Evolutionary conservation across 352 stramenopile genomes (phyloP).

Genomic region (Globisporangium spinosum): DNA sequence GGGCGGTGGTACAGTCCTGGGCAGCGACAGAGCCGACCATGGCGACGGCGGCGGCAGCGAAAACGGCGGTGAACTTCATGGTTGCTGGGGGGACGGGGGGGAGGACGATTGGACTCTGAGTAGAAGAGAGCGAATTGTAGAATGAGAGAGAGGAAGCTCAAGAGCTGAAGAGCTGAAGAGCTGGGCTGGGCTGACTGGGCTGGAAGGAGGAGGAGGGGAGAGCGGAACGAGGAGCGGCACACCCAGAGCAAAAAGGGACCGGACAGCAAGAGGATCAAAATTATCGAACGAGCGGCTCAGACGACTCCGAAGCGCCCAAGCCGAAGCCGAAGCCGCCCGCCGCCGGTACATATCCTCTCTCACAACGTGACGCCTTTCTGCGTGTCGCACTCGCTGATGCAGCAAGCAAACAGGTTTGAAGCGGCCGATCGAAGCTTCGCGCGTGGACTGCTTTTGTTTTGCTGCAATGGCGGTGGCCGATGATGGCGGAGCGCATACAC

Average conservation of each 20-base stretch:
- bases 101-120: conserved; percentile 16
- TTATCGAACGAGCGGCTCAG: conserved; percentile 12
- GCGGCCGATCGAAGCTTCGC: neutral
- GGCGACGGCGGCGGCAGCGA: conserved; percentile 25
- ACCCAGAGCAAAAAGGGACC: neutral
- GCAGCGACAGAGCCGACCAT: conserved; percentile 17
- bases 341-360: neutral
- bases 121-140: conserved; percentile 15
- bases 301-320: neutral
- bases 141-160: conserved; percentile 7
- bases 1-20: conserved; percentile 18
- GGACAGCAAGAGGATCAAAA: neutral
- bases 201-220: neutral
- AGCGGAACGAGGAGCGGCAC: neutral
- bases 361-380: conserved; percentile 8
- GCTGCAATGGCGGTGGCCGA: neutral
- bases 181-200: neutral
- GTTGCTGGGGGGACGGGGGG: neutral
- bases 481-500: neutral
- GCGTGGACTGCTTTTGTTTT: neutral
- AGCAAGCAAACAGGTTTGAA: neutral
- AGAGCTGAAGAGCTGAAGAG: neutral
- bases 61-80: conserved; percentile 11
- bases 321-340: neutral
- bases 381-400: conserved; percentile 2